Conservation (phyloP, 2,329 filamentous ascomycete genomes). For the Fusarium metavorans region DNA sequence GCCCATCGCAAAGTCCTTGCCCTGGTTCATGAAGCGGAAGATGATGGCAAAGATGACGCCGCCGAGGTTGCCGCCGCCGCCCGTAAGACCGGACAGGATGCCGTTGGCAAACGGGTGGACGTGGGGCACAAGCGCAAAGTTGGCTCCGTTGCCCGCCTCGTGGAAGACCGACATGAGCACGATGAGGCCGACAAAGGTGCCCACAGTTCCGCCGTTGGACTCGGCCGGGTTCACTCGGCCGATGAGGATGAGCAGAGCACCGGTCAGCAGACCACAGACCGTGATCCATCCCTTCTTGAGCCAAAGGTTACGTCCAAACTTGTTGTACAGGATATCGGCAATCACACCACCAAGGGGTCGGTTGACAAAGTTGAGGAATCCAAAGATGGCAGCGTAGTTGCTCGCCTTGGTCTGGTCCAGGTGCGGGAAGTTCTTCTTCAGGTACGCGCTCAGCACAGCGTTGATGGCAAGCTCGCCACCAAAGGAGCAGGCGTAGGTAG, state of each 20-base stretch:
- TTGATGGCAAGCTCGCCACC: constrained; percentile 74
- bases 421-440: constrained; percentile 69
- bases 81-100: constrained; percentile 79
- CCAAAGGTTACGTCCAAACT: constrained; percentile 50
- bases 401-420: constrained; percentile 68
- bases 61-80: constrained; percentile 85
- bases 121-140: constrained; percentile 88
- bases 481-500: constrained; percentile 73
- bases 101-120: constrained; percentile 88
- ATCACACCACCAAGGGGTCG: constrained; percentile 74
- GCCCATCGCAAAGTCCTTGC: constrained; percentile 73
- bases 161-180: constrained; percentile 84
- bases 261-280: constrained; percentile 69
- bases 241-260: constrained; percentile 70
- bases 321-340: constrained; percentile 63
- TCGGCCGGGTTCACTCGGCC: constrained; percentile 73
- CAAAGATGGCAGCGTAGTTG: constrained; percentile 79
- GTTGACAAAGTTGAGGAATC: constrained; percentile 77
- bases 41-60: constrained; percentile 87
- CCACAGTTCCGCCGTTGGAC: constrained; percentile 51
- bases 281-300: constrained; percentile 61
- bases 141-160: constrained; percentile 87
- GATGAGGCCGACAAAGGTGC: constrained; percentile 81
- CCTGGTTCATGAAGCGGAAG: constrained; percentile 77
- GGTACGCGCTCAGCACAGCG: constrained; percentile 69